Evolutionary conservation across 2,329 filamentous ascomycete genomes (phyloP), one percentile per base, ranked within the genome.

Genomic region (Purpureocillium lavendulum): DNA sequence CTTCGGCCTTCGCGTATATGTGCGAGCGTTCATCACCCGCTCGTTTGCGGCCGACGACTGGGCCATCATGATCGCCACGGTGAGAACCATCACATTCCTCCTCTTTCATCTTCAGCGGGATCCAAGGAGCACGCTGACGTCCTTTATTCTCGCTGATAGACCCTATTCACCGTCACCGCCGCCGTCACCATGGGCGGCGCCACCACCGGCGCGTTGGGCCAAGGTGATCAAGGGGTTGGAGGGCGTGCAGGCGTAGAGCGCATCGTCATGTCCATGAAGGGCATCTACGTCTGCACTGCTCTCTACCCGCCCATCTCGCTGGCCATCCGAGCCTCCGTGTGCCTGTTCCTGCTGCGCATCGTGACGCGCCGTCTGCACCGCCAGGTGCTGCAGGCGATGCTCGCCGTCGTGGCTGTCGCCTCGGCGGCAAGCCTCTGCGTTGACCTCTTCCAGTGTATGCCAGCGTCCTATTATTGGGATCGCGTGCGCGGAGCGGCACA

Each of bases 1-100:
- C 30, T 63, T 70, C 13, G 61, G 60, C 34, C 21, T 42, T 21
- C 21, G 40, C 7, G n/a, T 40, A 3, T 42, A 42, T 10, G 40
- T 40, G 30, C 16, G 35, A 17, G 37, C 34, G 15, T 9, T 16
- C 24, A 40, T 42, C 30, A 24, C 30, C 9, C 16, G 37, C 5
- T 16, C 13, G 13, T 33, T 42, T 16, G 28, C 33, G 4, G 29
- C 34, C 8, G 40, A 42, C 26, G 40, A 42, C 30, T 39, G 37
- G 37, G 11, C 18, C 30, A 39, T 40, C 13, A 15, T 42, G 30
- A 7, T 42, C 11, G 40, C 40, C 17, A 37, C 29, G 33, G 40
- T 42, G 28, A 10, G 29, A n/a, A n/a, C 26, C 21, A 26, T 26
- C 10, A 26, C 5, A 15, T n/a, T 7, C 12, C 10, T 13, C 12